Evolutionary conservation across 2,329 filamentous ascomycete genomes (phyloP).

Genomic region (Sporothrix variecibatus): DNA sequence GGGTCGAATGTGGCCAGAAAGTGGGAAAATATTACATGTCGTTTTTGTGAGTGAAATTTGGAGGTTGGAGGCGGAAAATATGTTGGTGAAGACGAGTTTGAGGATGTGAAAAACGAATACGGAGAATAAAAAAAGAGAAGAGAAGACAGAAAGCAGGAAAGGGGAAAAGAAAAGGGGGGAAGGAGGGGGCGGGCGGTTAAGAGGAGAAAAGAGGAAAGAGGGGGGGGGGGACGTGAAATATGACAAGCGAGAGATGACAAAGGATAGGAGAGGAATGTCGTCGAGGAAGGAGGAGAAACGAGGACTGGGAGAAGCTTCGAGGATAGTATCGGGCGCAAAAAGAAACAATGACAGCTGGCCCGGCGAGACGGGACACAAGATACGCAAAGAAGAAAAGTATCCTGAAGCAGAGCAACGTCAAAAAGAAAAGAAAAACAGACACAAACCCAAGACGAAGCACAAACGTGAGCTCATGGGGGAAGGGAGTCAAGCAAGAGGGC

Average conservation of each 20-base stretch:
- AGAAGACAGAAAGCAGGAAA: not conserved
- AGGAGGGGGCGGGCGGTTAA: constrained; percentile 2
- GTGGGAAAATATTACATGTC: constrained; percentile 5
- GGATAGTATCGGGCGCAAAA: not conserved
- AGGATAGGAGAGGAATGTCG: not conserved
- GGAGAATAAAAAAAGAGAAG: not conserved
- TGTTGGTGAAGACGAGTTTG: not conserved
- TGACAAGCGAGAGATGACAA: constrained; percentile 4
- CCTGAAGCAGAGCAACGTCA: not conserved
- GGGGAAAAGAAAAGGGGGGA: not conserved
- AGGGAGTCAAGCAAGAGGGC: not conserved
- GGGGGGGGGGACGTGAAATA: not conserved
- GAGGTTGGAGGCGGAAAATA: not conserved
- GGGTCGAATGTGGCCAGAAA: not conserved
- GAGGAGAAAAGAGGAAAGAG: not conserved
- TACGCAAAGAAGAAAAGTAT: not conserved
- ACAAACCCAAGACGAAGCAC: not conserved
- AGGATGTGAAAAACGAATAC: not conserved
- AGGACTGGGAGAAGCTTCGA: not conserved
- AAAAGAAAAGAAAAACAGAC: not conserved
- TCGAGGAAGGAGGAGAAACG: not conserved
- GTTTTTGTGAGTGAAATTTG: constrained; percentile 5
- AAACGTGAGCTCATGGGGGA: not conserved
- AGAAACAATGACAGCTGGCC: not conserved
- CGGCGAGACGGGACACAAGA: not conserved